Evolutionary conservation across 805 yeast species (phyloP).

Genomic region (Cyberlindnera nakhonratchasimensis): DNA sequence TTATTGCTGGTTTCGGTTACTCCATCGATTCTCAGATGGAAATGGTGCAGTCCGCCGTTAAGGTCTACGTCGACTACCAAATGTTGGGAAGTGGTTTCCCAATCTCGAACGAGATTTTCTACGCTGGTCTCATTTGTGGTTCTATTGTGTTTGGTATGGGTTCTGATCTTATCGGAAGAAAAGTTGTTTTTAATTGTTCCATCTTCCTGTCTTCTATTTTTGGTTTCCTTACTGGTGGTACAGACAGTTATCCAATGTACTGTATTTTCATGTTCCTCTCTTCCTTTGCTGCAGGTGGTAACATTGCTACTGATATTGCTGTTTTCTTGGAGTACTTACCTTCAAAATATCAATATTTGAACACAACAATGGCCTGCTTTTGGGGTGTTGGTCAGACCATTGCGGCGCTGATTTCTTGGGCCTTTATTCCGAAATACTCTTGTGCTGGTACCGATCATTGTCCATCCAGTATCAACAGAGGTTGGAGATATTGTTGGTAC

Average conservation of each 20-base stretch:
- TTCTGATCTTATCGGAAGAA: conserved; percentile 49
- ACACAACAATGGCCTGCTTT: conserved; percentile 49
- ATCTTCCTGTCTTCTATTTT: conserved; percentile 43
- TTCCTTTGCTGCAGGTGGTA: conserved; percentile 49
- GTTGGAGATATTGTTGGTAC: conserved; percentile 58
- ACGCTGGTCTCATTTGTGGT: conserved; percentile 47
- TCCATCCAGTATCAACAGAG: conserved; percentile 43
- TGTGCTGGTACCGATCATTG: conserved; percentile 42
- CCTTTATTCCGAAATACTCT: conserved; percentile 44
- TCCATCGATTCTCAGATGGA: conserved; percentile 51
- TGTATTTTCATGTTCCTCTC: conserved; percentile 44
- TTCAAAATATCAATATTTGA: conserved; percentile 44
- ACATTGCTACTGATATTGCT: conserved; percentile 48
- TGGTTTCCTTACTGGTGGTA: conserved; percentile 49
- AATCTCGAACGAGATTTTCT: conserved; percentile 41
- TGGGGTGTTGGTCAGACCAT: conserved; percentile 60
- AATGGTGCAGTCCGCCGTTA: conserved; percentile 43
- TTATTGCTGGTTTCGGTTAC: conserved; percentile 51
- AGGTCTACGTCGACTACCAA: conserved; percentile 44
- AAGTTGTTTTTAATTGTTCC: conserved; percentile 46
- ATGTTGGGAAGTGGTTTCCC: conserved; percentile 40
- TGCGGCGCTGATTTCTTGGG: conserved; percentile 49
- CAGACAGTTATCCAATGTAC: conserved; percentile 44
- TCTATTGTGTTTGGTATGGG: conserved; percentile 49
- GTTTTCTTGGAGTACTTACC: conserved; percentile 50